Evolutionary conservation across 2,329 filamentous ascomycete genomes (phyloP), one percentile per base, ranked within the genome.

Genomic region (Orbilia quercus): DNA sequence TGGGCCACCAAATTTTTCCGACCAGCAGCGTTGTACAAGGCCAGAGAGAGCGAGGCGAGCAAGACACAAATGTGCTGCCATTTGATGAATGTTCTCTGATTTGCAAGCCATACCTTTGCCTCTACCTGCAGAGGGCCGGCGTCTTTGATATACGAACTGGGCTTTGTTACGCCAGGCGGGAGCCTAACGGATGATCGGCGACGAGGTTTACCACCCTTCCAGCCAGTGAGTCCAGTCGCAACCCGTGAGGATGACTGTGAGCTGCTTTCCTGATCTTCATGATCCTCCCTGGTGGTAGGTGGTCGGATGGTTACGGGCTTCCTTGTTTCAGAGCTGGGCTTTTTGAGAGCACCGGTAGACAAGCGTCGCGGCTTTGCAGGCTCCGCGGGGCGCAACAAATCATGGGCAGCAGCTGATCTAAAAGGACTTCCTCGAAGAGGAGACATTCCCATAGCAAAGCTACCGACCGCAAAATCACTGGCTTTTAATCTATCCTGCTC

Each of bases 21-120:
- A 5, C 91, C 91, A 0, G 93, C 93, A 0, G 94, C 92, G 77
- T 96, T 94, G 82, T 94, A 97, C 25, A 99, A 83, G 20, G 90
- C 91, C 11, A 99, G 83, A 0, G 91, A 91, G 28, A 99, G 82
- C 20, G 89, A 89, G 38, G 92, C 93, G 22, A 99, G 88, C 12
- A 99, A 85, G 53, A 99, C 88, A 74, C 88, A 90, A 78, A 99
- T 92, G 80, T 98, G 93, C 83, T 98, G 91, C 95, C 95, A 99
- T 81, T 97, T 98, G 81, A 99, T 89, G 80, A 97, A 99, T 0
- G 95, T 99, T 74, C 95, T 90, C 82, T 99, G 94, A 81, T 99
- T 99, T 62, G 95, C 95, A 66, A 99, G 89, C 94, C 95, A 99
- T 28, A 99, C 94, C 82, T 99, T 99, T 74, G 92, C 92, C 82